phyloP scores from a whole-genome alignment of 2,329 filamentous ascomycete genomes.

The Sphaerostilbella broomeana region DNA sequence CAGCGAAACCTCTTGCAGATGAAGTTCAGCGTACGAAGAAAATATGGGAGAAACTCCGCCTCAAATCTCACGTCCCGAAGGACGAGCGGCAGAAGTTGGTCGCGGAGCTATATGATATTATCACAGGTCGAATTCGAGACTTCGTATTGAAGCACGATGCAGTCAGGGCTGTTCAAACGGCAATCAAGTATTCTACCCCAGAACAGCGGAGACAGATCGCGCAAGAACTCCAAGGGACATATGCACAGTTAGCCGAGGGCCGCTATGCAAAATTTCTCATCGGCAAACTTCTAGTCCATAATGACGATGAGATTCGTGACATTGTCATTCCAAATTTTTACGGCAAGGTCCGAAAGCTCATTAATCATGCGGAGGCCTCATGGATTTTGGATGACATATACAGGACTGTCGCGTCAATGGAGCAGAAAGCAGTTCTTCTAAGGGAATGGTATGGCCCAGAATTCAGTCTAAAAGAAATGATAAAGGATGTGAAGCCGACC shows the following conservation, averaged over 20 bases:
- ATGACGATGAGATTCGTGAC: constrained; percentile 78
- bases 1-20: constrained; percentile 87
- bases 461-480: constrained; percentile 70
- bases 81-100: constrained; percentile 85
- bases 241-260: constrained; percentile 81
- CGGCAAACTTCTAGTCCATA: constrained; percentile 90
- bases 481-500: constrained; percentile 46
- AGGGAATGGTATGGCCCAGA: constrained; percentile 96
- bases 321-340: constrained; percentile 92
- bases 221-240: constrained; percentile 76
- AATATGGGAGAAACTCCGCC: constrained; percentile 87
- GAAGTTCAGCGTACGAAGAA: constrained; percentile 86
- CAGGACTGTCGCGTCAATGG: constrained; percentile 73
- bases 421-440: constrained; percentile 79
- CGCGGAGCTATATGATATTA: constrained; percentile 82
- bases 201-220: constrained; percentile 84
- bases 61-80: constrained; percentile 87
- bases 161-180: constrained; percentile 92
- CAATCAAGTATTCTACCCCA: constrained; percentile 86
- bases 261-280: constrained; percentile 97
- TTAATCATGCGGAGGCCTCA: constrained; percentile 91
- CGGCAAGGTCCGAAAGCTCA: constrained; percentile 83
- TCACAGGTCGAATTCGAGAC: constrained; percentile 85
- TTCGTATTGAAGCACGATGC: constrained; percentile 98
- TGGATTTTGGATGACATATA: constrained; percentile 99